A percentile compares a stretch with the other conserved stretches of the same genome.
phyloP scores from a whole-genome alignment of 2,329 filamentous ascomycete species.

The Aspergillus luchuensis region DNA sequence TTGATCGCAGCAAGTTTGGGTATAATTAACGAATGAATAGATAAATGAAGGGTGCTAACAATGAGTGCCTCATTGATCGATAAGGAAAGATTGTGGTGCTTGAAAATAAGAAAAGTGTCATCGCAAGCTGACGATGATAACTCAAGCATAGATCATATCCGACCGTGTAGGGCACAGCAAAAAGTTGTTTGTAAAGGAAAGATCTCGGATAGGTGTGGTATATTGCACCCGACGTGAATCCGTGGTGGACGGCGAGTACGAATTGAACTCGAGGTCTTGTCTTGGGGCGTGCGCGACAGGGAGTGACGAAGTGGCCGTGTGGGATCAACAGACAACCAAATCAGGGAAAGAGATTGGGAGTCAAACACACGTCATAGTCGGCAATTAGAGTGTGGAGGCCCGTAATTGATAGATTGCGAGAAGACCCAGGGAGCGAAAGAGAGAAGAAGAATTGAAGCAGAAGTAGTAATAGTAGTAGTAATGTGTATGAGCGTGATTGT shows the following conservation, averaged over 20 bases:
- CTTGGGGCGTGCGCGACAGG: not conserved
- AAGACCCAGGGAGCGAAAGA: not conserved
- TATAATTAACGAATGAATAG: constrained; percentile 1
- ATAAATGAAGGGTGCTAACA: not conserved
- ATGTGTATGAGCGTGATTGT: not conserved
- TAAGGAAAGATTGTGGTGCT: not conserved
- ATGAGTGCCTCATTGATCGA: not conserved
- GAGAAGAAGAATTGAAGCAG: not conserved
- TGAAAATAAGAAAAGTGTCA: not conserved
- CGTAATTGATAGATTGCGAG: not conserved
- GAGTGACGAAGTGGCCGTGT: not conserved
- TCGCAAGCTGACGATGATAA: not conserved
- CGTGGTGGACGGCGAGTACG: not conserved
- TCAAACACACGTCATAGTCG: not conserved
- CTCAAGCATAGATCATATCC: constrained; percentile 3
- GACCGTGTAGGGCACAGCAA: not conserved
- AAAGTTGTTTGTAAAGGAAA: not conserved
- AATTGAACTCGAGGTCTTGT: not conserved
- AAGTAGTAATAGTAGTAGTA: no score
- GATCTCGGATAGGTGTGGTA: not conserved
- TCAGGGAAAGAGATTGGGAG: not conserved
- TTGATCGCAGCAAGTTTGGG: not conserved
- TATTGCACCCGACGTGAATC: not conserved
- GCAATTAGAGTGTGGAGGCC: not conserved
- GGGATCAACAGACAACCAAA: constrained; percentile 1